Conservation (phyloP, 2,329 filamentous ascomycete genomes). For the Fusarium zealandicum region DNA sequence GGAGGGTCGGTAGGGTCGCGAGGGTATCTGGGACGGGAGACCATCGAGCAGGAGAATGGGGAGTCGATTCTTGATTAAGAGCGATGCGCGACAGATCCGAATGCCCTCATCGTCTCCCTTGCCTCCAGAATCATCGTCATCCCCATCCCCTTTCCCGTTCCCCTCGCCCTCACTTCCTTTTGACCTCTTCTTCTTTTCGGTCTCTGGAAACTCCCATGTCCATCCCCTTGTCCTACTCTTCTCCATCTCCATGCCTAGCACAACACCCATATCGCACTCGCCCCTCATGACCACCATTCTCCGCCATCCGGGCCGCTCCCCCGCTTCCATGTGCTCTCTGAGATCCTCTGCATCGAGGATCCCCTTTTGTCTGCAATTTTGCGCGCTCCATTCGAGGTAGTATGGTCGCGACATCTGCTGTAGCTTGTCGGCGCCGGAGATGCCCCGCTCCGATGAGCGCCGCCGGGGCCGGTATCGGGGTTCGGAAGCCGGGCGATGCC, state of each 20-base stretch:
- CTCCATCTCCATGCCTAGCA: slow-evolving; percentile 28
- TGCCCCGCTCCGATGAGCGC: slow-evolving; percentile 34
- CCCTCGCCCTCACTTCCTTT: neutral
- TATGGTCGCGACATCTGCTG: slow-evolving; percentile 29
- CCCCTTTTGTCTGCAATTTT: slow-evolving; percentile 32
- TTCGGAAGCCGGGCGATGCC: slow-evolving; percentile 25
- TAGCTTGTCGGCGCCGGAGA: slow-evolving; percentile 5
- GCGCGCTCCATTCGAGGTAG: slow-evolving; percentile 36
- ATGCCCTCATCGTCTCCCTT: slow-evolving; percentile 22
- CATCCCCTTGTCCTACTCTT: slow-evolving; percentile 22
- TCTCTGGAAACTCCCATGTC: slow-evolving; percentile 39
- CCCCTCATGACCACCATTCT: slow-evolving; percentile 35
- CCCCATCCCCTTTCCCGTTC: neutral
- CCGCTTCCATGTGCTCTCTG: slow-evolving; percentile 25
- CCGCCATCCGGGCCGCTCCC: slow-evolving; percentile 31
- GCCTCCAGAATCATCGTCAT: neutral
- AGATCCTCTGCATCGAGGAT: slow-evolving; percentile 26
- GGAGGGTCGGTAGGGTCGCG: slow-evolving; percentile 8
- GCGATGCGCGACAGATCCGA: slow-evolving; percentile 34
- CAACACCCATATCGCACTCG: slow-evolving; percentile 31
- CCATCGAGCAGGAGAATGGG: slow-evolving; percentile 38
- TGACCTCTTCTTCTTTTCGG: slow-evolving; percentile 3
- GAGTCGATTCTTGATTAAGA: slow-evolving; percentile 30
- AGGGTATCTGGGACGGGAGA: slow-evolving; percentile 14
- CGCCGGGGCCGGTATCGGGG: slow-evolving; percentile 29